Evolutionary conservation across 2,329 filamentous ascomycete species (phyloP).

Genomic region (Lasiodiplodia hormozganensis): DNA sequence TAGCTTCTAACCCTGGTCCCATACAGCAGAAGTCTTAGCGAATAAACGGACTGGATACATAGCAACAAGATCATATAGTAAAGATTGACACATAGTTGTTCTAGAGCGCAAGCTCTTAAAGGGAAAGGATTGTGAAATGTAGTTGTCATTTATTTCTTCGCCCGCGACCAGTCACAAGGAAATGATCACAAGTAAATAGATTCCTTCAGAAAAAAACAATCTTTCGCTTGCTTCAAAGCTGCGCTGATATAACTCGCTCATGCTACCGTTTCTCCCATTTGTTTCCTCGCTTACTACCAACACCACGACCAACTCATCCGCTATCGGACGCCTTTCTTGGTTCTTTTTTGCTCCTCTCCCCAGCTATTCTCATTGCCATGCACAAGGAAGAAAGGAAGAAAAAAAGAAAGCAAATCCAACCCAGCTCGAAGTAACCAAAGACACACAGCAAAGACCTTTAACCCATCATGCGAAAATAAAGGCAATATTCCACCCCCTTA

Average conservation of each 20-base stretch:
- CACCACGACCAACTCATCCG: neutral
- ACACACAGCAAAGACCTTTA: neutral
- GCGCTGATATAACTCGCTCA: neutral
- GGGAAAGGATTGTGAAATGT: neutral
- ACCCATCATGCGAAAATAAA: constrained; percentile 7
- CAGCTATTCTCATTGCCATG: neutral
- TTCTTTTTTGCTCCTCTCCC: neutral
- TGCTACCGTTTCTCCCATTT: neutral
- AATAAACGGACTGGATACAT: too few relatives aligned
- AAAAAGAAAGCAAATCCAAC: neutral
- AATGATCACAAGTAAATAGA: neutral
- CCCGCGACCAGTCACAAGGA: neutral
- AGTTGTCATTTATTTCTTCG: neutral
- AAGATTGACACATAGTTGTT: too few relatives aligned
- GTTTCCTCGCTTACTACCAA: neutral
- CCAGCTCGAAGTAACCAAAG: neutral
- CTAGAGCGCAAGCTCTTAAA: too few relatives aligned
- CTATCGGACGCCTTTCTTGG: neutral
- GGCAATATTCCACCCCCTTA: neutral
- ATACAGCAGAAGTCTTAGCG: too few relatives aligned
- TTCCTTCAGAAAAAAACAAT: neutral
- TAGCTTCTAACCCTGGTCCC: too few relatives aligned
- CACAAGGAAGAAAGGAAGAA: constrained; percentile 8
- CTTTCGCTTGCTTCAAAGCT: neutral
- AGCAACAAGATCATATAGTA: too few relatives aligned